Evolutionary conservation across 768 basidiomycete genomes (phyloP).

Genomic region (Lyophyllum decastes): DNA sequence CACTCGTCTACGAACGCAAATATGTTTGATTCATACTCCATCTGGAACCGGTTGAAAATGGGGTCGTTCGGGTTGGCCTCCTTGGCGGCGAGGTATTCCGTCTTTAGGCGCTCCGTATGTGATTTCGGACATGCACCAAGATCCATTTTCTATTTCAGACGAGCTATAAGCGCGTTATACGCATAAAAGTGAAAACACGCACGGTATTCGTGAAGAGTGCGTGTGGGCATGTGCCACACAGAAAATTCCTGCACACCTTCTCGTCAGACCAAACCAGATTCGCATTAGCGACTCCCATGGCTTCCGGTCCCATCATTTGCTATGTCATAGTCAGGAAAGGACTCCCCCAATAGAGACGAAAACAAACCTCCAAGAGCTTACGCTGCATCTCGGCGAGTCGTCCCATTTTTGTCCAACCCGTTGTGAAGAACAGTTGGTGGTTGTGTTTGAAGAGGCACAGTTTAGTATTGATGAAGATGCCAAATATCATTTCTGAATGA

Average conservation of each 20-base stretch:
- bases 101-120: slow-evolving; percentile 92
- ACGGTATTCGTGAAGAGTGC: slow-evolving; percentile 98
- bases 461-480: slow-evolving; percentile 13
- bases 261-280: slow-evolving; percentile 94
- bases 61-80: slow-evolving; percentile 78
- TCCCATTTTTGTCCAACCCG: slow-evolving; percentile 67
- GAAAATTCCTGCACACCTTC: slow-evolving; percentile 97
- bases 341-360: slow-evolving; percentile 31
- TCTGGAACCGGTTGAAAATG: slow-evolving; percentile 85
- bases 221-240: slow-evolving; percentile 99
- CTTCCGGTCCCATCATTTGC: slow-evolving; percentile 99
- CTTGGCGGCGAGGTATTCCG: slow-evolving; percentile 81
- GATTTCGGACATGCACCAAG: slow-evolving; percentile 96
- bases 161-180: slow-evolving; percentile 2
- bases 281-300: slow-evolving; percentile 93
- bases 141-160: slow-evolving; percentile 89
- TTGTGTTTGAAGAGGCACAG: slow-evolving; percentile 15
- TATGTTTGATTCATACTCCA: slow-evolving; percentile 95
- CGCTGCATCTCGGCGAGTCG: slow-evolving; percentile 96
- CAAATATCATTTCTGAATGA: slow-evolving; percentile 8
- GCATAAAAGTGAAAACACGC: slow-evolving; percentile 28
- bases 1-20: slow-evolving; percentile 98
- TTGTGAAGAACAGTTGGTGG: slow-evolving; percentile 17
- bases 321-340: slow-evolving; percentile 44
- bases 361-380: slow-evolving; percentile 68